Conservation (phyloP, 2,329 filamentous ascomycete genomes). For the Alternaria triticina region DNA sequence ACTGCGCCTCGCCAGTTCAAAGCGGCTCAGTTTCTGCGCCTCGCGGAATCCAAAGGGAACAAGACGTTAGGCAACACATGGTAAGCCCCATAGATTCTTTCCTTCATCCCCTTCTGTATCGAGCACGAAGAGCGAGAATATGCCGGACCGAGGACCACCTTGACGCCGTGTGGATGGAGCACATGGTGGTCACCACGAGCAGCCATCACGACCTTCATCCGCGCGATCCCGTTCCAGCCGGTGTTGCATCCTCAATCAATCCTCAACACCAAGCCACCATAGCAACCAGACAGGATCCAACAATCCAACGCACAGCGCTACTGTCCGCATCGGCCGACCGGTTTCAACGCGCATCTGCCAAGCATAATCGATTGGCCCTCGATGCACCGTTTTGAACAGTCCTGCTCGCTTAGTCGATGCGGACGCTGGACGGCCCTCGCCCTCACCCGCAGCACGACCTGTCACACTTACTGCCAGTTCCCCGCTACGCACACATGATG, state of each 20-base stretch:
- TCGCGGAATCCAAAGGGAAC: conserved; percentile 85
- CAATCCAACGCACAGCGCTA: conserved; percentile 27
- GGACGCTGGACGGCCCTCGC: conserved; percentile 39
- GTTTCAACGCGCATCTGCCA: conserved; percentile 45
- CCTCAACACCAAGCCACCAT: conserved; percentile 30
- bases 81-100: conserved; percentile 58
- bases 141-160: conserved; percentile 21
- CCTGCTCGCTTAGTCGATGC: conserved; percentile 40
- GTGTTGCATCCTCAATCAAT: conserved; percentile 22
- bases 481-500: conserved; percentile 22
- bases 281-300: conserved; percentile 26
- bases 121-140: conserved; percentile 29
- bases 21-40: conserved; percentile 88
- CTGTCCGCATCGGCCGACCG: conserved; percentile 14
- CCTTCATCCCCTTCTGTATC: conserved; percentile 11
- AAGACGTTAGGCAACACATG: conserved; percentile 94
- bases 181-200: conserved; percentile 16
- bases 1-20: conserved; percentile 66
- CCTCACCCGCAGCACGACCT: conserved; percentile 38
- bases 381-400: conserved; percentile 23
- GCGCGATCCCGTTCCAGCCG: conserved; percentile 19
- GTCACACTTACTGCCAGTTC: conserved; percentile 37
- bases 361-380: conserved; percentile 38
- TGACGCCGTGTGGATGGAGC: conserved; percentile 8
- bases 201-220: conserved; percentile 18